phyloP scores from a whole-genome alignment of 805 yeast species.

The Cyberlindnera petersonii region DNA sequence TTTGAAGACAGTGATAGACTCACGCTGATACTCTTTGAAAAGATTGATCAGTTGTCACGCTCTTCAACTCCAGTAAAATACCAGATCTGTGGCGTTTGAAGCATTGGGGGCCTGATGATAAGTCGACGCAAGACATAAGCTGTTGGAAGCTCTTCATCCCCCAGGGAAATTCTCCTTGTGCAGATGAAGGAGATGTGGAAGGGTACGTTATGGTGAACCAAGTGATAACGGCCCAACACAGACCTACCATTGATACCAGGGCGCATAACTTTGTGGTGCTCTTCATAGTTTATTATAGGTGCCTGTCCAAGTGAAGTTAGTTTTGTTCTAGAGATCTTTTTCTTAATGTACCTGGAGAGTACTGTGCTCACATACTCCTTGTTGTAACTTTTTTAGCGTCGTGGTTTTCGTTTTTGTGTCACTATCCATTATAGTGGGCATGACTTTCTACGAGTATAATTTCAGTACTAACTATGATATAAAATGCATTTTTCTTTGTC shows the following conservation, averaged over 20 bases:
- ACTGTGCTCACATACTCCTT: no score
- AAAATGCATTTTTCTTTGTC: background rate
- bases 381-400: background rate
- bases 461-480: background rate
- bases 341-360: no score
- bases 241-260: background rate
- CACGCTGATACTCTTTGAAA: conserved; percentile 1
- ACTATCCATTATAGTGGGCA: no score
- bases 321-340: no score
- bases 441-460: no score
- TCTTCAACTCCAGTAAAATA: conserved; percentile 1
- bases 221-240: background rate
- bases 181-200: background rate
- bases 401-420: background rate
- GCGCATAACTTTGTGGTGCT: background rate
- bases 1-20: background rate
- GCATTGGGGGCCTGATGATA: conserved; percentile 11
- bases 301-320: no score
- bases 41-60: background rate
- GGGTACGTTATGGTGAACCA: no score
- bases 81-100: conserved; percentile 9
- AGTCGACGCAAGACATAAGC: conserved; percentile 12
- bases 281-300: background rate
- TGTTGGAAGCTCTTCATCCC: conserved; percentile 7
- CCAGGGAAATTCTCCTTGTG: background rate